These are phyloP conservation scores for Candida sanyiensis DNA, from an alignment of 805 yeast genomes.

Conservation along the genomic window DNA sequence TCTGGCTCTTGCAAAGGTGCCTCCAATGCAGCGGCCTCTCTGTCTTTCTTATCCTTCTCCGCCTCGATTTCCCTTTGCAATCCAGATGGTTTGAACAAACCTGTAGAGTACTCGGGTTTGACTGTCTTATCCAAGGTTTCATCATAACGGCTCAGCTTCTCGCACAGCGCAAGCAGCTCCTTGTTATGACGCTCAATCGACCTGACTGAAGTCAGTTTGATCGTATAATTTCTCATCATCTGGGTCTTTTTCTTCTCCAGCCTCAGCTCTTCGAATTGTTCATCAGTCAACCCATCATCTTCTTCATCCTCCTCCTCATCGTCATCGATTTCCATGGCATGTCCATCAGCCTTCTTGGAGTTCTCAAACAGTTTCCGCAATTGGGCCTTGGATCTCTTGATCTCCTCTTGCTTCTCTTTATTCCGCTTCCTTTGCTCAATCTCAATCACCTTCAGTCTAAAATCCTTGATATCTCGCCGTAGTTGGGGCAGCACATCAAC, in stretches of 20 bases:
- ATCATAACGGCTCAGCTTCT: conserved; percentile 32
- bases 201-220: conserved; percentile 15
- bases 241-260: conserved; percentile 21
- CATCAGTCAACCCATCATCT: conserved; percentile 29
- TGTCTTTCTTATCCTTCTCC: conserved; percentile 35
- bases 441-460: conserved; percentile 48
- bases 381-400: conserved; percentile 41
- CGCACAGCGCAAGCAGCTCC: conserved; percentile 22
- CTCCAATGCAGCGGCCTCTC: conserved; percentile 25
- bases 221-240: conserved; percentile 18
- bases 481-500: conserved; percentile 46
- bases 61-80: conserved; percentile 34
- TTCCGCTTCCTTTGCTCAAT: conserved; percentile 48
- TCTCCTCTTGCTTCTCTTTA: conserved; percentile 42
- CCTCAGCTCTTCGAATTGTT: conserved; percentile 28
- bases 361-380: conserved; percentile 41
- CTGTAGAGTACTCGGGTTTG: conserved; percentile 13
- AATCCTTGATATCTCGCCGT: conserved; percentile 47
- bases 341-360: conserved; percentile 25
- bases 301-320: conserved; percentile 22
- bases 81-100: conserved; percentile 18
- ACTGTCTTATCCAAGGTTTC: conserved; percentile 30
- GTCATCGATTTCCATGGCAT: conserved; percentile 19
- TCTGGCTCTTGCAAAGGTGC: background rate
- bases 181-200: conserved; percentile 15